A percentile compares a stretch with the other conserved stretches of the same genome.
Conservation (phyloP, 2,329 filamentous ascomycete genomes). For the Cryphonectria radicalis region DNA sequence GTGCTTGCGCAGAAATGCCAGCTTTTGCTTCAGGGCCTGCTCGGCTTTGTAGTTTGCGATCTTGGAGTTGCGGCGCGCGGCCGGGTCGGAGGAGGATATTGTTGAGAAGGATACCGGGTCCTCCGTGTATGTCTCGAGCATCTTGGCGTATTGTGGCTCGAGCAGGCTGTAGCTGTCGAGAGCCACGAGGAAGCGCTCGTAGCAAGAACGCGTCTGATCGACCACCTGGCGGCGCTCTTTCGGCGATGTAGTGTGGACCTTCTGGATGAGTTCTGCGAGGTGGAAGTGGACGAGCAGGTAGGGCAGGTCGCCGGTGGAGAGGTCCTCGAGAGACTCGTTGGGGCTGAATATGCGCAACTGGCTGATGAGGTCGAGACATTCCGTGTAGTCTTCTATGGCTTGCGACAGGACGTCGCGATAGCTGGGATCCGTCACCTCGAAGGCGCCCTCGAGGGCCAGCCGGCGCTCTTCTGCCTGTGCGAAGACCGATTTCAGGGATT, state of each 20-base stretch:
- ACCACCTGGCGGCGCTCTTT: conserved; percentile 66
- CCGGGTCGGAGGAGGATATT: conserved; percentile 62
- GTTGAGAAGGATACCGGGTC: conserved; percentile 74
- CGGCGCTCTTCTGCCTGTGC: conserved; percentile 56
- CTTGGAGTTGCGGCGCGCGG: conserved; percentile 77
- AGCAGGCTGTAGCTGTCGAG: conserved; percentile 82
- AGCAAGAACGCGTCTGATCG: conserved; percentile 66
- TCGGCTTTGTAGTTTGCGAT: conserved; percentile 85
- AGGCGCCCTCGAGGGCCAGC: conserved; percentile 64
- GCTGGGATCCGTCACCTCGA: conserved; percentile 65
- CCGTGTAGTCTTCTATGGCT: conserved; percentile 72
- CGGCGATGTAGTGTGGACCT: conserved; percentile 58
- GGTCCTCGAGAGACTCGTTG: conserved; percentile 88
- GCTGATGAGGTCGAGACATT: conserved; percentile 71
- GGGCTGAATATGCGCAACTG: conserved; percentile 82
- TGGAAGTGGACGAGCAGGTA: conserved; percentile 80
- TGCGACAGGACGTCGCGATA: conserved; percentile 71
- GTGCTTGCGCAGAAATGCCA: conserved; percentile 62
- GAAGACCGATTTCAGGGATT: conserved; percentile 55
- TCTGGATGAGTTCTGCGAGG: conserved; percentile 78
- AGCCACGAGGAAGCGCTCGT: conserved; percentile 77
- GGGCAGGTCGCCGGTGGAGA: conserved; percentile 82
- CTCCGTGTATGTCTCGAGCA: conserved; percentile 75
- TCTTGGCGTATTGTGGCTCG: conserved; percentile 63
- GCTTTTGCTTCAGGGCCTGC: conserved; percentile 79